Percentiles rank a stretch among this genome's conserved stretches.
These are phyloP conservation scores for Posidonia oceanica DNA, from an alignment of 116 monocot genomes.

Conservation along the genomic window DNA sequence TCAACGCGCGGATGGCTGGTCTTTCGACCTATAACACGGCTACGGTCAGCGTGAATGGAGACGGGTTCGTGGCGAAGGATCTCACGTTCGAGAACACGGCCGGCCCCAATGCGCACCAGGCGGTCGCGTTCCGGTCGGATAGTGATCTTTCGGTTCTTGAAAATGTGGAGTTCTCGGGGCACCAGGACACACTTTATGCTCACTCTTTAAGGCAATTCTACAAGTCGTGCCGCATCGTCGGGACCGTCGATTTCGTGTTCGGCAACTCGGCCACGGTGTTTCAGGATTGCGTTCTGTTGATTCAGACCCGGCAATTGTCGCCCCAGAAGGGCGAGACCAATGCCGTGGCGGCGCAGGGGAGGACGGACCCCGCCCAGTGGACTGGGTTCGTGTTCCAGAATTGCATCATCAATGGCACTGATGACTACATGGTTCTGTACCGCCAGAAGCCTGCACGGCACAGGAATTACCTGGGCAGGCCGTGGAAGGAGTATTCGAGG, in stretches of 20 bases:
- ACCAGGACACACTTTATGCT: constrained; percentile 84
- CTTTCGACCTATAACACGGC: constrained; percentile 48
- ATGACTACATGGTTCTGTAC: constrained; percentile 45
- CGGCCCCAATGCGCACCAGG: constrained; percentile 67
- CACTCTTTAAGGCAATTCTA: constrained; percentile 68
- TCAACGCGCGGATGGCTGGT: constrained; percentile 23
- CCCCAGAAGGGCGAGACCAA: constrained; percentile 62
- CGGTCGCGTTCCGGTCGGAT: constrained; percentile 78
- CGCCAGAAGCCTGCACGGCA: constrained; percentile 28
- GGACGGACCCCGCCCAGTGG: constrained; percentile 62
- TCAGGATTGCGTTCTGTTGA: constrained; percentile 29
- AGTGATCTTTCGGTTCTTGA: constrained; percentile 54
- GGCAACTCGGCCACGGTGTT: constrained; percentile 72
- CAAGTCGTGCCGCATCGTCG: constrained; percentile 46
- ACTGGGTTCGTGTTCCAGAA: constrained; percentile 65
- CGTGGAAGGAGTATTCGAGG: constrained; percentile 92
- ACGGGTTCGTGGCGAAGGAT: constrained; percentile 66
- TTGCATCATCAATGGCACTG: constrained; percentile 47
- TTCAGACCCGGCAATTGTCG: constrained; percentile 44
- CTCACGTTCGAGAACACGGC: constrained; percentile 78
- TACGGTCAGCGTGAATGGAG: constrained; percentile 36
- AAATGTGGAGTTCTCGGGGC: constrained; percentile 54
- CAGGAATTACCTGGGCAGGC: constrained; percentile 57
- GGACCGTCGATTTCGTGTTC: constrained; percentile 88
- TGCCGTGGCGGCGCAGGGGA: constrained; percentile 61